Percentiles rank a stretch among this genome's conserved stretches.
Evolutionary conservation across 768 basidiomycete species (phyloP).

Genomic region (Lentinula raphanica): DNA sequence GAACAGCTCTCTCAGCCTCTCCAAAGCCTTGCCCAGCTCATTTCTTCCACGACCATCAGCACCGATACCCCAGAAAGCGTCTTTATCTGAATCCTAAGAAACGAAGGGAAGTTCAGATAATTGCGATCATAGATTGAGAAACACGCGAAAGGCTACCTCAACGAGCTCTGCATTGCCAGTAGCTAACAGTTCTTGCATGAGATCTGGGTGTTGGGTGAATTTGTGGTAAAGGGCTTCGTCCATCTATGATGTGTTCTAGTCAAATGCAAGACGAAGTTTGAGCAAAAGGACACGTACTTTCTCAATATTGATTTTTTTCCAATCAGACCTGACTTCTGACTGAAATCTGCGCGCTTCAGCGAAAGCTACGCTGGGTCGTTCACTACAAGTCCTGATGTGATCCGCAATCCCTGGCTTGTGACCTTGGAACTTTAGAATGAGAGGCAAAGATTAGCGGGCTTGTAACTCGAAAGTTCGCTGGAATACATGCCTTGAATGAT

Average conservation of each 20-base stretch:
- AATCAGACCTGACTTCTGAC: constrained; percentile 57
- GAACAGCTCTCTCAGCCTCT: constrained; percentile 53
- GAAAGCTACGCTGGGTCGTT: constrained; percentile 58
- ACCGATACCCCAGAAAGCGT: constrained; percentile 77
- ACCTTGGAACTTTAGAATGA: constrained; percentile 45
- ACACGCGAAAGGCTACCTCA: no score
- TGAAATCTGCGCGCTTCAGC: constrained; percentile 63
- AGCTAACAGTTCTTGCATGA: constrained; percentile 52
- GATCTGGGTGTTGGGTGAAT: constrained; percentile 62
- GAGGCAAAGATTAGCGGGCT: neutral
- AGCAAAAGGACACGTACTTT: constrained; percentile 34
- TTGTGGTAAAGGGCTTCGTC: constrained; percentile 60
- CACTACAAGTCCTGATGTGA: constrained; percentile 60
- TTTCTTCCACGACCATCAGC: constrained; percentile 62
- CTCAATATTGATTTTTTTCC: constrained; percentile 63
- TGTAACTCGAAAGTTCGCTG: neutral
- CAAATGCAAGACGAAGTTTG: neutral
- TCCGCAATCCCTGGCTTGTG: constrained; percentile 61
- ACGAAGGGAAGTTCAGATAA: constrained; percentile 1
- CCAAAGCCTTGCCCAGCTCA: constrained; percentile 68
- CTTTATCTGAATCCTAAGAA: constrained; percentile 63
- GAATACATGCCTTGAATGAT: constrained; percentile 52
- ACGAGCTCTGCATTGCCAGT: constrained; percentile 64
- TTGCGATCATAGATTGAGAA: no score
- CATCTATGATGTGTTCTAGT: constrained; percentile 39